Base-by-base conservation (phyloP, 75 land plant species). In the Cupressus sempervirens region DNA sequence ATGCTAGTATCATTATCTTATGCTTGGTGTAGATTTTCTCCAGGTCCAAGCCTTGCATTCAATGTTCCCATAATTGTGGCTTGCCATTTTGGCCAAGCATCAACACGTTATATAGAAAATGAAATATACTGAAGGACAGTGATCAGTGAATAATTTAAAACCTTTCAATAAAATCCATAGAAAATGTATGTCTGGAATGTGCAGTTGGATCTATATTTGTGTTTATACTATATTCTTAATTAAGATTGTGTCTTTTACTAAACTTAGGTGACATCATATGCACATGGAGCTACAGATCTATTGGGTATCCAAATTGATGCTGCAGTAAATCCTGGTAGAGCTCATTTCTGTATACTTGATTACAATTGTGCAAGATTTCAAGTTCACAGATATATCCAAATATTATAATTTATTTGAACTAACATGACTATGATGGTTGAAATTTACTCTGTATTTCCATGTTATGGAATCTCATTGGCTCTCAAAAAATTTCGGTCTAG, bases 241-340 rank as follows among this genome's bases (percentile, higher is more conserved):
- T 50, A 50, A 41, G 82, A 48, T 81, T 50, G 35, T 34, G 8
- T 35, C 35, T 72, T 67, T 85, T 82, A 43, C 26, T 26, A 34
- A 80, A 80, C 41, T 87, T 89, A 96, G 99, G 98, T 97, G 32
- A 96, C 98, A 38, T 94, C 98, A 38, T 97, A 97, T 93, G 96
- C 93, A 76, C 99, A 97, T 91, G 99, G 98, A 38, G 89, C 95
- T 87, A 87, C 98, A 83, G 98, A 97, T 80, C 89, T 97, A 84
- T 90, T 97, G 45, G 98, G 94, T 56, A 92, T 97, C 83, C 99
- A 97, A 89, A 97, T 97, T 90, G 99, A 97, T 88, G 99, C 99
- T 41, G 98, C 99, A 48, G 92, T 96, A 85, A 97, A 97, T 93
- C 92, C 99, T 84, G 99, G 99, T 97, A 38, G 65, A 53, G 41